Evolutionary conservation across 176 grass and related monocot species (phyloP).

Genomic region (Carex pumila): DNA sequence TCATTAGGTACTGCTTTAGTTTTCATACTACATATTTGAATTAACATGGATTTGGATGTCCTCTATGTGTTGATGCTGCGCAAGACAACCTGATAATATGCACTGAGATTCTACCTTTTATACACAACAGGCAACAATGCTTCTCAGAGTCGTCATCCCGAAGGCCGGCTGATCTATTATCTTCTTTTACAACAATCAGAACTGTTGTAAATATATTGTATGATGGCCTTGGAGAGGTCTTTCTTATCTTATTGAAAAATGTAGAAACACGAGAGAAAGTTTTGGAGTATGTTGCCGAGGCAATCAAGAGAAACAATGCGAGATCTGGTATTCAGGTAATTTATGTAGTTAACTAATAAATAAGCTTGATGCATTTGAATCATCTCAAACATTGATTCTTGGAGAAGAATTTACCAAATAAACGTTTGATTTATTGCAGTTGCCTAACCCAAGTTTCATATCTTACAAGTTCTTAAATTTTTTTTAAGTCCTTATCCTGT

Average conservation of each 20-base stretch:
- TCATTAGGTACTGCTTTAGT: background rate
- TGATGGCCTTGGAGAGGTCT: constrained; percentile 70
- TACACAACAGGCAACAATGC: constrained; percentile 67
- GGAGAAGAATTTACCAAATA: background rate
- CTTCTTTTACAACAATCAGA: constrained; percentile 79
- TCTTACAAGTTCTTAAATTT: too few species aligned
- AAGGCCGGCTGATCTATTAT: constrained; percentile 64
- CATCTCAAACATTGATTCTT: background rate
- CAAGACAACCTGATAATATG: background rate
- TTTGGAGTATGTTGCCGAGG: constrained; percentile 71
- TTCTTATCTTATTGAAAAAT: constrained; percentile 74
- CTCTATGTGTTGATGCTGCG: background rate
- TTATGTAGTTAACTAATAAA: constrained; percentile 1
- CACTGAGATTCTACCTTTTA: background rate
- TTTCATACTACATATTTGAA: background rate
- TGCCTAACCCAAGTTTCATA: background rate
- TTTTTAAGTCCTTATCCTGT: background rate
- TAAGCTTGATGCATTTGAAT: background rate
- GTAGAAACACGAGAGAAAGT: constrained; percentile 86
- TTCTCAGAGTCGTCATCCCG: constrained; percentile 73
- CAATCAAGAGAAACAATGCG: constrained; percentile 72
- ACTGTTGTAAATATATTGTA: constrained; percentile 88
- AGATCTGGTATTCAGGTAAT: constrained; percentile 92
- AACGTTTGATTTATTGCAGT: background rate
- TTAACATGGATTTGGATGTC: background rate